Evolutionary conservation across 2,329 filamentous ascomycete species (phyloP), one percentile per base, ranked within the genome.

Genomic region (Emmonsia crescens): DNA sequence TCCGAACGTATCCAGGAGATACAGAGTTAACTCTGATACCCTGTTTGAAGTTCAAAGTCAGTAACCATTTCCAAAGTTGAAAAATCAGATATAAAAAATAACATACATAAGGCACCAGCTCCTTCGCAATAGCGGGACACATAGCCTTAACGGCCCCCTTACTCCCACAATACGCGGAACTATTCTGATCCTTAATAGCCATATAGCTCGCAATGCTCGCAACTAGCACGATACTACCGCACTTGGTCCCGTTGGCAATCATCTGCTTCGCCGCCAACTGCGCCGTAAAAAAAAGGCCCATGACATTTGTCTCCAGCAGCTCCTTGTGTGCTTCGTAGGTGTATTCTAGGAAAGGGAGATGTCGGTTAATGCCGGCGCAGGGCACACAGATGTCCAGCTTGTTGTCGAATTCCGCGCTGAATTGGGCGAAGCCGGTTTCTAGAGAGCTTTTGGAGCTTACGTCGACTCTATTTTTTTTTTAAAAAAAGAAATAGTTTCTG

Each of bases 311-410:
- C 0, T 68, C 68, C 2, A 78, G 67, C 16, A 81, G 67, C 33
- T 74, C 72, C 55, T 76, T 72, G 63, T 78, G 75, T 14, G 77
- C 75, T 33, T 74, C 72, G 66, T 74, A 75, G 1, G 72, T 72
- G 12, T 76, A 79, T 1, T 80, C 77, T 0, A 80, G 72, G 62
- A 80, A 80, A 0, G 69, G 66, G 0, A 78, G 69, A 36, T 73
- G 82, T 64, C 85, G 82, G 74, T 96, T 91, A 71, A 96, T 92
- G 36, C 91, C 91, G 27, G 89, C 91, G 76, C 89, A 92, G 77
- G 91, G 95, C 68, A 95, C 78, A 8, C 96, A 83, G 70, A 95
- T 89, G 70, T 89, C 83, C 65, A 94, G 84, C 70, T 84, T 71
- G 72, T 86, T 72, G 38, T 65, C 60, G 60, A 76, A 76, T 42